Conservation (phyloP, 768 basidiomycete genomes). For the Rhizopogon salebrosus region DNA sequence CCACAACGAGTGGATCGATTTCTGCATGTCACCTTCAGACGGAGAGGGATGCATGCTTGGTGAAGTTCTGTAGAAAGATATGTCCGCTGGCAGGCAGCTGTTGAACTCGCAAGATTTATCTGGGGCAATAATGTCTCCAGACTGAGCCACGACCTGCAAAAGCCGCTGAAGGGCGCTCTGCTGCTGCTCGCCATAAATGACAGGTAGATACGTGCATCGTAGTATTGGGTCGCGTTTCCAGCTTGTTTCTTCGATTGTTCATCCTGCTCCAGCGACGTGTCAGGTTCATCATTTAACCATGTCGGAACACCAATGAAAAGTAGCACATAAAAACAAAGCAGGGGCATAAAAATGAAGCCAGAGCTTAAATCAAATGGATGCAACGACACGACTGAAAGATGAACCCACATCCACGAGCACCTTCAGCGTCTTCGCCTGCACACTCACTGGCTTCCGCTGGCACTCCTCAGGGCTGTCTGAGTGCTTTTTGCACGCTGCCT, state of each 20-base stretch:
- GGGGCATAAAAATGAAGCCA: too few species aligned
- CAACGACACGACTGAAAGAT: not conserved
- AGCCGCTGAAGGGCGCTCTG: too few species aligned
- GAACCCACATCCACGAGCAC: constrained; percentile 67
- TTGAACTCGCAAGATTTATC: too few species aligned
- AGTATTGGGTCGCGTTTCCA: constrained; percentile 61
- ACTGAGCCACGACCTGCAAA: too few species aligned
- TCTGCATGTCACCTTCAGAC: too few species aligned
- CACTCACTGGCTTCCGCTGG: constrained; percentile 75
- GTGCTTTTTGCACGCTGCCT: constrained; percentile 59
- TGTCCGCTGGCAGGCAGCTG: too few species aligned
- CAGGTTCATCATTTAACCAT: not conserved
- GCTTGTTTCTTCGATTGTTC: constrained; percentile 55
- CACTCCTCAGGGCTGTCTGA: constrained; percentile 78
- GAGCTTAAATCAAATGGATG: not conserved
- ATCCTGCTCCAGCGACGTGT: constrained; percentile 42
- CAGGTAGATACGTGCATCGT: too few species aligned
- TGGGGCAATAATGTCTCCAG: too few species aligned
- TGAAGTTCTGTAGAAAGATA: too few species aligned
- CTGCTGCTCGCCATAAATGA: too few species aligned
- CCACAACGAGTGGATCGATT: too few species aligned
- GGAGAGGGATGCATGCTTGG: too few species aligned
- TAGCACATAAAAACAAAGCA: not conserved
- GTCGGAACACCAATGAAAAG: not conserved
- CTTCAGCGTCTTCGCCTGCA: constrained; percentile 87